phyloP scores from a whole-genome alignment of 2,329 filamentous ascomycete species.

The Zymoseptoria pseudotritici region DNA sequence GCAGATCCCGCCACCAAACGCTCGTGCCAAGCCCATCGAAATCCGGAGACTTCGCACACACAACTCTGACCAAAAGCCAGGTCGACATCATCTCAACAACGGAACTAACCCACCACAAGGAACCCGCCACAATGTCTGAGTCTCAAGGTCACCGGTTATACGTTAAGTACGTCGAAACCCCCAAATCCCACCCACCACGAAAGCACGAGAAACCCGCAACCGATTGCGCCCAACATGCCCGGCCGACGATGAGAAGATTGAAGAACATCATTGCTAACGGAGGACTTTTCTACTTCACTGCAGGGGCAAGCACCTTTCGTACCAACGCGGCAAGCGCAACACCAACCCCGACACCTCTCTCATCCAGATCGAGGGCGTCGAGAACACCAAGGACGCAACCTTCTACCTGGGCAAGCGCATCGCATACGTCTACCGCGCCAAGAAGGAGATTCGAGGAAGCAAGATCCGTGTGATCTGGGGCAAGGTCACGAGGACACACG shows the following conservation, averaged over 20 bases:
- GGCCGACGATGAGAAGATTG: not conserved
- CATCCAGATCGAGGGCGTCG: slow-evolving; percentile 98
- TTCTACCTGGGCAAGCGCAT: slow-evolving; percentile 99
- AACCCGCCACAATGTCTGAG: slow-evolving; percentile 20
- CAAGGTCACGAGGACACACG: slow-evolving; percentile 93
- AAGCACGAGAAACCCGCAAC: not conserved
- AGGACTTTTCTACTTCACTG: slow-evolving; percentile 6
- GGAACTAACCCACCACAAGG: not conserved
- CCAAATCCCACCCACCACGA: slow-evolving; percentile 2
- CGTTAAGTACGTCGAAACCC: slow-evolving; percentile 24
- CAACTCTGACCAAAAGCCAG: too few species aligned
- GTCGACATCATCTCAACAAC: slow-evolving; percentile 3
- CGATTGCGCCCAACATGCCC: slow-evolving; percentile 1
- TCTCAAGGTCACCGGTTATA: slow-evolving; percentile 28
- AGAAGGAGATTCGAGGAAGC: slow-evolving; percentile 89
- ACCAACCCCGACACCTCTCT: slow-evolving; percentile 74
- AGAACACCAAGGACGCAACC: slow-evolving; percentile 80
- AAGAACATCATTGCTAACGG: not conserved
- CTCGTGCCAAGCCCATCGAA: not conserved
- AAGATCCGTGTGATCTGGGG: slow-evolving; percentile 99
- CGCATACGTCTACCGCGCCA: slow-evolving; percentile 95
- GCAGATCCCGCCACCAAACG: slow-evolving; percentile 3
- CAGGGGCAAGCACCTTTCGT: slow-evolving; percentile 97
- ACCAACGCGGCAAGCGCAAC: slow-evolving; percentile 90
- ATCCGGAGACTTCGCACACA: not conserved